A percentile compares a stretch with the other conserved stretches of the same genome.
phyloP scores from a whole-genome alignment of 202 grass and related monocot genomes.

The Hordeum pubiflorum region DNA sequence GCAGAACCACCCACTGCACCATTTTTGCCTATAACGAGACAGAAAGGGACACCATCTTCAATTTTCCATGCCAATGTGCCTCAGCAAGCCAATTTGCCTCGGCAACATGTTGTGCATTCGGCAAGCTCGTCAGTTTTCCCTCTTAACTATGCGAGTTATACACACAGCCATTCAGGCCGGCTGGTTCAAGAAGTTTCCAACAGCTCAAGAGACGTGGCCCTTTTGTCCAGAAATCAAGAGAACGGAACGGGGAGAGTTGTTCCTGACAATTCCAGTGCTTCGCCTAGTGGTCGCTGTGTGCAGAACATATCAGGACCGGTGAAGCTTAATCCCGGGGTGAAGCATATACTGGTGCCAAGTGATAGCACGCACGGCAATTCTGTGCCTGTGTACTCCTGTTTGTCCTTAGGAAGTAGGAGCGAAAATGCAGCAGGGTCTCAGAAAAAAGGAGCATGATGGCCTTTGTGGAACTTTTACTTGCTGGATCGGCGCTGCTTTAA shows the following conservation, averaged over 20 bases:
- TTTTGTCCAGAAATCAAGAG: slow-evolving; percentile 19
- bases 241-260: slow-evolving; percentile 13
- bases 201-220: neutral
- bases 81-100: slow-evolving; percentile 18
- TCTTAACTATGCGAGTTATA: neutral
- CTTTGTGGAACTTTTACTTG: no score
- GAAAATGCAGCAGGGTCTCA: slow-evolving; percentile 1
- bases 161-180: neutral
- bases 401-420: slow-evolving; percentile 31
- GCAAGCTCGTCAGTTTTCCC: slow-evolving; percentile 8
- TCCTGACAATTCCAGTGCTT: slow-evolving; percentile 15
- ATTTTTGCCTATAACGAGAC: slow-evolving; percentile 16
- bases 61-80: slow-evolving; percentile 15
- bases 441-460: slow-evolving; percentile 24
- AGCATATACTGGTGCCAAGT: slow-evolving; percentile 55
- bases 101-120: slow-evolving; percentile 26
- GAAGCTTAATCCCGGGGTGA: slow-evolving; percentile 52
- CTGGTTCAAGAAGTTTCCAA: slow-evolving; percentile 18
- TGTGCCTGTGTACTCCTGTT: slow-evolving; percentile 39
- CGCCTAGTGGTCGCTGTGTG: slow-evolving; percentile 8
- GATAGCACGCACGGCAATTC: slow-evolving; percentile 26
- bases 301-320: slow-evolving; percentile 44
- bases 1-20: neutral
- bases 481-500: no score
- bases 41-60: slow-evolving; percentile 16